phyloP scores from a whole-genome alignment of 768 basidiomycete species.

The Lanmaoa pseudosensibilis region DNA sequence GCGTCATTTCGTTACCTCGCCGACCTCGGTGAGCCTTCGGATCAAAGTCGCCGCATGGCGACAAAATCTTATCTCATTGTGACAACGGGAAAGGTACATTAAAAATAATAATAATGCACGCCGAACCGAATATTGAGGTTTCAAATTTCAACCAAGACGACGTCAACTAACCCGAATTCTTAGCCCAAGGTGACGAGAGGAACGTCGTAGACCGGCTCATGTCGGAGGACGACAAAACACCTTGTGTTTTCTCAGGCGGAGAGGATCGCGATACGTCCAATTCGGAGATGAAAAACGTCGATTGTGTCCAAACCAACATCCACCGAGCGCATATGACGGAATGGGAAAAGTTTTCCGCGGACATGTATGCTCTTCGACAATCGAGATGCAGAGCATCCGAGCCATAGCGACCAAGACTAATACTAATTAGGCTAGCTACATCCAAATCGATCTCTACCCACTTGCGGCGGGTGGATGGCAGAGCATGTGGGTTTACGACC shows the following conservation, averaged over 20 bases:
- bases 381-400: background rate
- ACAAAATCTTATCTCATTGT: conserved; percentile 28
- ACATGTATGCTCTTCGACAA: background rate
- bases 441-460: background rate
- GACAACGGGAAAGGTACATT: conserved; percentile 1
- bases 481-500: background rate
- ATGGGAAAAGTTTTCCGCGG: background rate
- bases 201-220: no score
- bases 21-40: conserved; percentile 19
- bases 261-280: background rate
- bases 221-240: background rate
- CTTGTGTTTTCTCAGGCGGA: no score
- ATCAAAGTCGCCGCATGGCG: conserved; percentile 23
- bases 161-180: background rate
- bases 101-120: background rate
- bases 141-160: background rate
- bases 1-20: conserved; percentile 27
- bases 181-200: background rate
- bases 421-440: background rate
- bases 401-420: background rate
- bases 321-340: background rate
- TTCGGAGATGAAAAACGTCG: background rate
- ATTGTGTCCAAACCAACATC: background rate
- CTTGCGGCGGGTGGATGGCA: background rate
- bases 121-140: background rate